Percentiles rank a stretch among this genome's conserved stretches.
These are phyloP conservation scores for Ogataea hybrid DNA, from an alignment of 1,139 yeast genomes.

Conservation along the genomic window DNA sequence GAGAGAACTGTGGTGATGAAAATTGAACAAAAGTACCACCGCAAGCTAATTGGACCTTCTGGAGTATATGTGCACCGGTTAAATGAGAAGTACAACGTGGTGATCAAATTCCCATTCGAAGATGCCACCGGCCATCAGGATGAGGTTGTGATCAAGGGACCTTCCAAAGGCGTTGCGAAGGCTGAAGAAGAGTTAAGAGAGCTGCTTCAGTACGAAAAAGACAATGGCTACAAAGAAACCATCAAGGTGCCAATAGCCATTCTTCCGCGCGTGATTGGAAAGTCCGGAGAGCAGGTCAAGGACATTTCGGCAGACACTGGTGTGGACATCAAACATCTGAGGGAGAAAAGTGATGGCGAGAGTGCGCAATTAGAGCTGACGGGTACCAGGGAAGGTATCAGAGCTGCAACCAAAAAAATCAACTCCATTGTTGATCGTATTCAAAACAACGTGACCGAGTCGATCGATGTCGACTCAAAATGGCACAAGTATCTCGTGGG, in stretches of 20 bases:
- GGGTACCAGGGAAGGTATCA: slow-evolving; percentile 81
- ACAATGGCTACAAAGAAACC: slow-evolving; percentile 69
- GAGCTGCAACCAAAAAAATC: slow-evolving; percentile 67
- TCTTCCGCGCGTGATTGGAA: slow-evolving; percentile 85
- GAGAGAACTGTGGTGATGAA: slow-evolving; percentile 63
- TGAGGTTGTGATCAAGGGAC: slow-evolving; percentile 82
- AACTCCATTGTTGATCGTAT: slow-evolving; percentile 63
- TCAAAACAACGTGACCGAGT: slow-evolving; percentile 60
- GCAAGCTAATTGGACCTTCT: slow-evolving; percentile 79
- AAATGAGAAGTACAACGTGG: slow-evolving; percentile 85
- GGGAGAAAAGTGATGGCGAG: slow-evolving; percentile 40
- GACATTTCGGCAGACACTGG: slow-evolving; percentile 82
- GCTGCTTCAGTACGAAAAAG: slow-evolving; percentile 81
- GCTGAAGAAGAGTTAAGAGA: slow-evolving; percentile 87
- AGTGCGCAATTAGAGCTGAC: slow-evolving; percentile 63
- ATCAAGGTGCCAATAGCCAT: slow-evolving; percentile 69
- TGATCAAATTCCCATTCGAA: slow-evolving; percentile 68
- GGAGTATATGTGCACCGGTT: slow-evolving; percentile 82
- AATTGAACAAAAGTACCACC: slow-evolving; percentile 77
- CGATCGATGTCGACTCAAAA: slow-evolving; percentile 71
- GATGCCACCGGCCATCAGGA: slow-evolving; percentile 42
- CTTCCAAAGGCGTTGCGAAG: slow-evolving; percentile 83
- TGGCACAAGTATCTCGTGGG: slow-evolving; percentile 83
- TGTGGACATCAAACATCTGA: slow-evolving; percentile 56
- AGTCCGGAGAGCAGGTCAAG: slow-evolving; percentile 78